Conservation (phyloP, 2,329 filamentous ascomycete genomes). For the Pezicula carpinea region DNA sequence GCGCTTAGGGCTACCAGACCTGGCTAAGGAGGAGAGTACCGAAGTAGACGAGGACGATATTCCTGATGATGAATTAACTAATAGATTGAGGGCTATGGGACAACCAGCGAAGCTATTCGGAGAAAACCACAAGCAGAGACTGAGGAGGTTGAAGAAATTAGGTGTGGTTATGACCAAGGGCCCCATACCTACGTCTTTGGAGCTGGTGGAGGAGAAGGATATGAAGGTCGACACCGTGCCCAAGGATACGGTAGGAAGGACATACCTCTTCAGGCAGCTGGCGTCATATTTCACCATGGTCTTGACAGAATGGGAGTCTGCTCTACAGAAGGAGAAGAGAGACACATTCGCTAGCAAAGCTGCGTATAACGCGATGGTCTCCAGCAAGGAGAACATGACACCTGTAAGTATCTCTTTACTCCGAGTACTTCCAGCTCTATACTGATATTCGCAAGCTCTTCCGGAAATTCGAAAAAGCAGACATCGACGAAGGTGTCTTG, state of each 20-base stretch:
- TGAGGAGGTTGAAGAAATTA: constrained; percentile 68
- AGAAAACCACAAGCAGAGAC: constrained; percentile 65
- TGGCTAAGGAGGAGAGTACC: constrained; percentile 47
- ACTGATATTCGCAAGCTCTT: constrained; percentile 55
- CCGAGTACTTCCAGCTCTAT: background rate
- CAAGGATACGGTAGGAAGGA: constrained; percentile 58
- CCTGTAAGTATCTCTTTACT: constrained; percentile 46
- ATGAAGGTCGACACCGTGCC: constrained; percentile 73
- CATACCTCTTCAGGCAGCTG: constrained; percentile 79
- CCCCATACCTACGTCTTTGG: constrained; percentile 81
- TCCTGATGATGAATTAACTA: constrained; percentile 63
- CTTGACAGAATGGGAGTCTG: constrained; percentile 79
- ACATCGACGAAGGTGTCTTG: constrained; percentile 74
- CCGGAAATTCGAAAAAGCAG: constrained; percentile 77
- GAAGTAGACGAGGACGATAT: constrained; percentile 57
- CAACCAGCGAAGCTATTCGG: constrained; percentile 77
- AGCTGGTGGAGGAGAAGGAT: constrained; percentile 75
- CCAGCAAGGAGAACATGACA: constrained; percentile 81
- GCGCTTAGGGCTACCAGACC: constrained; percentile 74
- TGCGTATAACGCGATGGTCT: constrained; percentile 79
- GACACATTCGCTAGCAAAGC: constrained; percentile 74
- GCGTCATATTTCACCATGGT: constrained; percentile 96
- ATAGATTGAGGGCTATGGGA: constrained; percentile 63
- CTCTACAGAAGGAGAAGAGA: constrained; percentile 61
- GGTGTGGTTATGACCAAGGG: constrained; percentile 59